Conservation (phyloP, 306 rosid genomes). For the Luffa acutangula region DNA sequence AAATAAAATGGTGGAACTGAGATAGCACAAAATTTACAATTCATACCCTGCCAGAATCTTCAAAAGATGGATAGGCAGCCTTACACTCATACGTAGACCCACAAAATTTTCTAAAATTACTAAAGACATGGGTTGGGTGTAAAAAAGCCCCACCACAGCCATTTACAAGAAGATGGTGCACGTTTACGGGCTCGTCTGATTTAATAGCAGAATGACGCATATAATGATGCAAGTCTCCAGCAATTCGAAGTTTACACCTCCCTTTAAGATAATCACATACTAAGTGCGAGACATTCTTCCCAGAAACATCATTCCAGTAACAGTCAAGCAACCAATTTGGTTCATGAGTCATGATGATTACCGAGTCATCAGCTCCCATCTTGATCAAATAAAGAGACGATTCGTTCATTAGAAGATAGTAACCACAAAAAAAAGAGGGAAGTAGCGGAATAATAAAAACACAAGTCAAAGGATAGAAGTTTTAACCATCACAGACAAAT, state of each 20-base stretch:
- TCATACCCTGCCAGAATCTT: slow-evolving; percentile 84
- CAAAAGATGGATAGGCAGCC: slow-evolving; percentile 92
- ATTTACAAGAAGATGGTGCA: slow-evolving; percentile 82
- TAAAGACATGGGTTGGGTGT: slow-evolving; percentile 95
- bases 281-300: slow-evolving; percentile 78
- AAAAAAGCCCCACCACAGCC: slow-evolving; percentile 99
- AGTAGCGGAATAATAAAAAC: background rate
- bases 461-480: background rate
- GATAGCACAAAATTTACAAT: slow-evolving; percentile 11
- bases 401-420: background rate
- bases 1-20: slow-evolving; percentile 8
- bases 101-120: slow-evolving; percentile 46
- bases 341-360: slow-evolving; percentile 85
- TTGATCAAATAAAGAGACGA: slow-evolving; percentile 17
- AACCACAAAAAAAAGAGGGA: background rate
- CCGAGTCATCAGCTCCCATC: slow-evolving; percentile 78
- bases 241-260: slow-evolving; percentile 90
- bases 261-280: slow-evolving; percentile 77
- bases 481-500: background rate
- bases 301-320: slow-evolving; percentile 81
- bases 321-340: slow-evolving; percentile 94
- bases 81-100: slow-evolving; percentile 72
- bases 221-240: slow-evolving; percentile 99
- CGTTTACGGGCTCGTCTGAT: slow-evolving; percentile 63
- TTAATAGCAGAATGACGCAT: slow-evolving; percentile 86